phyloP scores from a whole-genome alignment of 805 yeast genomes.

The Candida ficus region DNA sequence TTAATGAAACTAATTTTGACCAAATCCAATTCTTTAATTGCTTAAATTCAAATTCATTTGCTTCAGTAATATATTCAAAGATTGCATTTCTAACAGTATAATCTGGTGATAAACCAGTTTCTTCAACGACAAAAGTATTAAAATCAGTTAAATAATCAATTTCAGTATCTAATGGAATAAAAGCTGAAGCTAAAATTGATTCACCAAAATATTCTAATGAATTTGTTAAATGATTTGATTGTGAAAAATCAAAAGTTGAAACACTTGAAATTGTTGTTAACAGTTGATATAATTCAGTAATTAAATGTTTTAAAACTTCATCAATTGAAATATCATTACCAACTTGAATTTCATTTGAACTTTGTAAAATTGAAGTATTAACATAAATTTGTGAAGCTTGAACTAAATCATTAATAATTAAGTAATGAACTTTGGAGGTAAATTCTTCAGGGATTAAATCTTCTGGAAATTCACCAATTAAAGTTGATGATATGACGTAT shows the following conservation, averaged over 20 bases:
- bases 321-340: constrained; percentile 16
- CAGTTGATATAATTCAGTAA: constrained; percentile 31
- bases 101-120: constrained; percentile 60
- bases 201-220: constrained; percentile 14
- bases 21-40: constrained; percentile 5
- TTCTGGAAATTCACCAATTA: constrained; percentile 22
- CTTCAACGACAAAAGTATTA: constrained; percentile 67
- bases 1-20: background rate
- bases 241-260: constrained; percentile 3
- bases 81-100: constrained; percentile 56
- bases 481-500: constrained; percentile 12
- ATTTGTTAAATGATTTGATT: background rate
- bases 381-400: constrained; percentile 10
- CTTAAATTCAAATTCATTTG: constrained; percentile 37
- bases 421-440: constrained; percentile 5
- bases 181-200: constrained; percentile 13
- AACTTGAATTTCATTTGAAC: background rate
- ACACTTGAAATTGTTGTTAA: constrained; percentile 22
- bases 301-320: constrained; percentile 18
- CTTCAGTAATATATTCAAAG: constrained; percentile 48
- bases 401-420: constrained; percentile 13
- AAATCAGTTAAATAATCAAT: constrained; percentile 54
- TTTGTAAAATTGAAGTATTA: constrained; percentile 12
- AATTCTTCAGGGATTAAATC: constrained; percentile 15
- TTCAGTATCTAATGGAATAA: constrained; percentile 29